These are phyloP conservation scores for Annulohypoxylon truncatum DNA, from an alignment of 2,329 filamentous ascomycete species.

Conservation along the genomic window DNA sequence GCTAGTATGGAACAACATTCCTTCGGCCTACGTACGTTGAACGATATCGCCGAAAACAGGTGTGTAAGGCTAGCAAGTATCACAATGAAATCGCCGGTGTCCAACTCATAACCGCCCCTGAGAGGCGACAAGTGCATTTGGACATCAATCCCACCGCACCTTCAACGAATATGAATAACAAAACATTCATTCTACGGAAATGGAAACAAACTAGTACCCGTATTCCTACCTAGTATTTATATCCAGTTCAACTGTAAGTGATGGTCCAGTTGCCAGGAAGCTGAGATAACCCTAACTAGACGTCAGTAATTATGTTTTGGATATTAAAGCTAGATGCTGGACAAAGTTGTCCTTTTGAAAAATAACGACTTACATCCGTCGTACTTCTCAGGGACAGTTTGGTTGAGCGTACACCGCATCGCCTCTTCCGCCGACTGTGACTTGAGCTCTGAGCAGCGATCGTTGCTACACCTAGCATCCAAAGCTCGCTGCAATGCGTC, in stretches of 20 bases:
- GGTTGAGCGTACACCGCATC: slow-evolving; percentile 35
- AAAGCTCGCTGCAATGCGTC: slow-evolving; percentile 49
- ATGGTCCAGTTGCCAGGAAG: slow-evolving; percentile 38
- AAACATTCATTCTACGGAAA: neutral
- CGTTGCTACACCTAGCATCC: slow-evolving; percentile 46
- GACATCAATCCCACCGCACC: neutral
- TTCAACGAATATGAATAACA: neutral
- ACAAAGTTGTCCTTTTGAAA: neutral
- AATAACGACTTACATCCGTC: slow-evolving; percentile 34
- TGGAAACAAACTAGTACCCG: neutral
- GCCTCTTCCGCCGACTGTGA: slow-evolving; percentile 39
- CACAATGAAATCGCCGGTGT: neutral
- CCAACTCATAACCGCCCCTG: neutral
- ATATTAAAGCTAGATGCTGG: neutral
- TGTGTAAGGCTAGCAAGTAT: neutral
- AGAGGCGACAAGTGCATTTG: neutral
- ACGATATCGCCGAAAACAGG: neutral
- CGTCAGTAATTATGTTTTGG: slow-evolving; percentile 10
- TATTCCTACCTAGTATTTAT: neutral
- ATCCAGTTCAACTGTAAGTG: slow-evolving; percentile 22
- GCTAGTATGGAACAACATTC: neutral
- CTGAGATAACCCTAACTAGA: slow-evolving; percentile 22
- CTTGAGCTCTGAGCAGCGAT: slow-evolving; percentile 36
- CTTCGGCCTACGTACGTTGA: neutral
- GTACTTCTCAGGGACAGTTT: slow-evolving; percentile 34